phyloP scores from a whole-genome alignment of 768 basidiomycete genomes.

The Tricholoma bakamatsutake region DNA sequence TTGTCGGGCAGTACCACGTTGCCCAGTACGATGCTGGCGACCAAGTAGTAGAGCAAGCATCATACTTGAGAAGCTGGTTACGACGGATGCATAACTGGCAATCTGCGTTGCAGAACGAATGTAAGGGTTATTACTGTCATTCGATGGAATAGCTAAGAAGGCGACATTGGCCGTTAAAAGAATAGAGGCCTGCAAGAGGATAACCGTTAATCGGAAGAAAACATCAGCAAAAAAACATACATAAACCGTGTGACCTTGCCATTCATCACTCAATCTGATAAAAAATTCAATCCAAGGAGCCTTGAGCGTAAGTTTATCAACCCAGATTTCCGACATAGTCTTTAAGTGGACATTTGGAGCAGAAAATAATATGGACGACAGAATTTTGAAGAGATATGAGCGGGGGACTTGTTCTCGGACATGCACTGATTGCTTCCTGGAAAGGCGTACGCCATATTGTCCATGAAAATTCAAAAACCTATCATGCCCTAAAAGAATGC shows the following conservation, averaged over 20 bases:
- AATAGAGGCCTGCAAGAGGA: constrained; percentile 35
- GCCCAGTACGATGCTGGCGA: constrained; percentile 32
- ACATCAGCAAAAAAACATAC: constrained; percentile 21
- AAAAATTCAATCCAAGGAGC: constrained; percentile 36
- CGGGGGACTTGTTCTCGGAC: constrained; percentile 11
- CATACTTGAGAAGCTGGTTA: constrained; percentile 36
- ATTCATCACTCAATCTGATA: constrained; percentile 29
- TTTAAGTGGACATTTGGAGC: constrained; percentile 37
- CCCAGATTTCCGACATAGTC: constrained; percentile 38
- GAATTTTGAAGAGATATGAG: constrained; percentile 27
- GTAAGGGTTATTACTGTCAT: constrained; percentile 26
- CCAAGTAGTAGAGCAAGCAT: constrained; percentile 37
- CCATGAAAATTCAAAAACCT: constrained; percentile 38
- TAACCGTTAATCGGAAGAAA: neutral
- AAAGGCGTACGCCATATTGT: constrained; percentile 36
- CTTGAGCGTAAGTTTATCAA: constrained; percentile 35
- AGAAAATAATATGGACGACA: constrained; percentile 39
- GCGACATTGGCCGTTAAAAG: constrained; percentile 44
- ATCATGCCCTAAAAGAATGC: constrained; percentile 3
- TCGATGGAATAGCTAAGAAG: constrained; percentile 41
- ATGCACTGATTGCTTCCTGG: constrained; percentile 26
- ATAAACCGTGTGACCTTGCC: constrained; percentile 36
- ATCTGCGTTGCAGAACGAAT: constrained; percentile 27
- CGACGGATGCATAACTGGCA: constrained; percentile 37
- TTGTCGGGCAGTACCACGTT: constrained; percentile 21